phyloP scores from a whole-genome alignment of 805 yeast species.

The Pichia eremophila region DNA sequence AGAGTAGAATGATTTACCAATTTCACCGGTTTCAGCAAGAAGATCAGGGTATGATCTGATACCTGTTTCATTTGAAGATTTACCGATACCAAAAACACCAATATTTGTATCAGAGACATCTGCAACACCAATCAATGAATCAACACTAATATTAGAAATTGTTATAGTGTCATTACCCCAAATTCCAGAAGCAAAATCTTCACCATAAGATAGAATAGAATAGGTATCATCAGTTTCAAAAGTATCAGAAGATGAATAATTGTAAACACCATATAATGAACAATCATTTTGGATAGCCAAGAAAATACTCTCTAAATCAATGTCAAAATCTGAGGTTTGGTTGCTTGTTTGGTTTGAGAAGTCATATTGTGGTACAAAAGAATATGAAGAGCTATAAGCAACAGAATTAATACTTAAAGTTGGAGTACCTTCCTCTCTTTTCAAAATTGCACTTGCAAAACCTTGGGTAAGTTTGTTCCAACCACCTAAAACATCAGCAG shows the following conservation, averaged over 20 bases:
- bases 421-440: neutral
- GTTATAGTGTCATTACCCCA: constrained; percentile 8
- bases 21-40: constrained; percentile 8
- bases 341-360: neutral
- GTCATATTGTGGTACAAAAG: neutral
- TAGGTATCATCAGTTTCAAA: constrained; percentile 2
- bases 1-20: constrained; percentile 9
- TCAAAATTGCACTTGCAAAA: neutral
- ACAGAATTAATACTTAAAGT: neutral
- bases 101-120: constrained; percentile 8
- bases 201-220: constrained; percentile 1
- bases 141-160: neutral
- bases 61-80: constrained; percentile 3
- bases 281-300: constrained; percentile 5
- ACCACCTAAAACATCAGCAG: neutral
- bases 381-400: neutral
- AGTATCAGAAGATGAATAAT: constrained; percentile 5
- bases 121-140: constrained; percentile 9
- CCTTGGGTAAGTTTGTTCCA: neutral
- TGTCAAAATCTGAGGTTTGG: neutral
- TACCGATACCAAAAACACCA: constrained; percentile 14
- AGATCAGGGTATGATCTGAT: constrained; percentile 7
- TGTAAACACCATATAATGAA: constrained; percentile 9
- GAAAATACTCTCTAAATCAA: neutral
- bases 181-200: constrained; percentile 4